phyloP scores from a whole-genome alignment of 345 rosid species.

The Eucalyptus fibrosa region DNA sequence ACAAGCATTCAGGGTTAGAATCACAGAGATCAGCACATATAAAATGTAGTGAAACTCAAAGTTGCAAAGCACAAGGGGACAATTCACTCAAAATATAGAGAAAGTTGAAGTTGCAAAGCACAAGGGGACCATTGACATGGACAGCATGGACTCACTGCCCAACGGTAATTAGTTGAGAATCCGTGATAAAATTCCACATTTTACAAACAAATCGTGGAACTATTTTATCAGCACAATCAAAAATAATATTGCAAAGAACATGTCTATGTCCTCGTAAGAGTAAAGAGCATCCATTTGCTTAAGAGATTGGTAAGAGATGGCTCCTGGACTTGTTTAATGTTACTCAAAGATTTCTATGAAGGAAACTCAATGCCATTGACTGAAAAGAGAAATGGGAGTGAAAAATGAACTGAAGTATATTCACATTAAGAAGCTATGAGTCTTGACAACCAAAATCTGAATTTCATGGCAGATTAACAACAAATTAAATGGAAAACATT shows the following conservation, averaged over 20 bases:
- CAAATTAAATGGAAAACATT: background rate
- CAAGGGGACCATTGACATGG: background rate
- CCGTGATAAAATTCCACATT: background rate
- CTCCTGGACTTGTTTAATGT: background rate
- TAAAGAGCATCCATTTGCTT: background rate
- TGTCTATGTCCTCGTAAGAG: background rate
- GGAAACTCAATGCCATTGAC: background rate
- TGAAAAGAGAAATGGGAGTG: background rate
- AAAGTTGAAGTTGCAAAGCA: background rate
- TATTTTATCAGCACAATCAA: background rate
- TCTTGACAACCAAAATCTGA: background rate
- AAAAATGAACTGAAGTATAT: background rate
- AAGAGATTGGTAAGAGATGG: background rate
- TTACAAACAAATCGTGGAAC: background rate
- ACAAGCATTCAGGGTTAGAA: background rate
- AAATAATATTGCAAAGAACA: background rate
- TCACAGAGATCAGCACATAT: background rate
- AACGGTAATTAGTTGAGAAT: background rate
- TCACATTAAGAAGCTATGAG: background rate
- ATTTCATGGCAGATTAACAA: background rate
- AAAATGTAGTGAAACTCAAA: background rate
- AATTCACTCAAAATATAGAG: background rate
- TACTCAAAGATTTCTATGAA: background rate
- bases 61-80: background rate
- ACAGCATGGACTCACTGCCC: background rate